Evolutionary conservation across 2,329 filamentous ascomycete species (phyloP).

Genomic region (Nemania sp.): DNA sequence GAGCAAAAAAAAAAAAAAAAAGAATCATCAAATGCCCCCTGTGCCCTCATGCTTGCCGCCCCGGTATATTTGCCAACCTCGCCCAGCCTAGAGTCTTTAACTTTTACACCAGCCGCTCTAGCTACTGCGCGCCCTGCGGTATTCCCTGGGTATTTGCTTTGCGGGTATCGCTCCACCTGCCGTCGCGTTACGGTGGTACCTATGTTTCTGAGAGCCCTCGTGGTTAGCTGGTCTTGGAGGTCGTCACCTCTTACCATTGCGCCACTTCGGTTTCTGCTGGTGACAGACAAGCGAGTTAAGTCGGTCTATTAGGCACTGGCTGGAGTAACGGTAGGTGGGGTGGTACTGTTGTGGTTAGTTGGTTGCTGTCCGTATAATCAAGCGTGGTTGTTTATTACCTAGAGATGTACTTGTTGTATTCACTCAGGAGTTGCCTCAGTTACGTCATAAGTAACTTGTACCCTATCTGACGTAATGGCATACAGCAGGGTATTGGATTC

Average conservation of each 20-base stretch:
- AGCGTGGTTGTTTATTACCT: not conserved
- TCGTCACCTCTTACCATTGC: not conserved
- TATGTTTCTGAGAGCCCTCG: not conserved
- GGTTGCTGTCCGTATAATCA: not conserved
- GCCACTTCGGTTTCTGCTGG: not conserved
- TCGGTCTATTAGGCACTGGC: not conserved
- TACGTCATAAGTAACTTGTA: not conserved
- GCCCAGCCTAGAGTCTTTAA: not conserved
- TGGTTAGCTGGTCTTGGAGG: not conserved
- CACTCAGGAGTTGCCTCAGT: not conserved
- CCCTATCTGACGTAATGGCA: not conserved
- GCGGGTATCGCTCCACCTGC: not conserved
- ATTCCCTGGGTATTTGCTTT: not conserved
- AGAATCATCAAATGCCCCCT: not conserved
- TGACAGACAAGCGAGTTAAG: not conserved
- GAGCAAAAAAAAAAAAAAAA: constrained; percentile 1
- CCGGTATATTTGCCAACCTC: not conserved
- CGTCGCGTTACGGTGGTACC: constrained; percentile 3
- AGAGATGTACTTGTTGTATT: no score
- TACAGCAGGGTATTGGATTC: not conserved
- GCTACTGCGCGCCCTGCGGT: not conserved
- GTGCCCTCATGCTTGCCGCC: not conserved
- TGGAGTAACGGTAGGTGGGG: not conserved
- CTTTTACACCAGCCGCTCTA: constrained; percentile 2
- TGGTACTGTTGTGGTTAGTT: no score